Base-by-base conservation (phyloP, 306 rosid genomes). In the Aeschynomene evenia region DNA sequence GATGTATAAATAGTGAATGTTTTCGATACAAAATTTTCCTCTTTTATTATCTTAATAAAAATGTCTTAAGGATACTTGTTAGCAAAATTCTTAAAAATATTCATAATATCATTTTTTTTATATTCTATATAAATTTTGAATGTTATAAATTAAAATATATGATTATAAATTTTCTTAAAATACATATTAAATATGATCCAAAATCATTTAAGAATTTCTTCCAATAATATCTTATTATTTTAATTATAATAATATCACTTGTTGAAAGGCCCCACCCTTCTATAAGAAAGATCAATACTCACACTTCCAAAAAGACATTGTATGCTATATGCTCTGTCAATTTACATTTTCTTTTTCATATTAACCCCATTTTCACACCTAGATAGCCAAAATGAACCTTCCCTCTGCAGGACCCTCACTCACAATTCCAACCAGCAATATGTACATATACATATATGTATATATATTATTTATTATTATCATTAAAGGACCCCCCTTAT, bases 191-290 rank as follows among this genome's bases (percentile, higher is more conserved):
- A n/a, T n/a, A n/a, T n/a, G n/a, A n/a, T n/a, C n/a, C n/a, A n/a
- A n/a, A n/a, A n/a, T n/a, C n/a, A n/a, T n/a, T n/a, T n/a, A n/a
- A n/a, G n/a, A n/a, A n/a, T n/a, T n/a, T n/a, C n/a, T n/a, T n/a
- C n/a, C n/a, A n/a, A n/a, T n/a, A 26, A 26, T 18, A 11, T 71
- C 14, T 72, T 51, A n/a, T 24, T 12, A n/a, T n/a, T 9, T 12
- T 11, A 14, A 73, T 16, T 24, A 15, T 62, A 14, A 23, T 26
- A 16, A 34, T 36, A 76, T 29, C 20, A 66, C 14, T n/a, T 71
- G 36, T n/a, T 71, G 36, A 72, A 40, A 71, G 65, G 52, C 51
- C 84, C 75, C 77, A 77, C 76, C 60, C 45, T 67, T 63, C 39
- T 48, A 55, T 77, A 29, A 77, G 51, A 73, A 50, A 81, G 66